phyloP scores from a whole-genome alignment of 306 rosid species.

The Prunus dulcis region DNA sequence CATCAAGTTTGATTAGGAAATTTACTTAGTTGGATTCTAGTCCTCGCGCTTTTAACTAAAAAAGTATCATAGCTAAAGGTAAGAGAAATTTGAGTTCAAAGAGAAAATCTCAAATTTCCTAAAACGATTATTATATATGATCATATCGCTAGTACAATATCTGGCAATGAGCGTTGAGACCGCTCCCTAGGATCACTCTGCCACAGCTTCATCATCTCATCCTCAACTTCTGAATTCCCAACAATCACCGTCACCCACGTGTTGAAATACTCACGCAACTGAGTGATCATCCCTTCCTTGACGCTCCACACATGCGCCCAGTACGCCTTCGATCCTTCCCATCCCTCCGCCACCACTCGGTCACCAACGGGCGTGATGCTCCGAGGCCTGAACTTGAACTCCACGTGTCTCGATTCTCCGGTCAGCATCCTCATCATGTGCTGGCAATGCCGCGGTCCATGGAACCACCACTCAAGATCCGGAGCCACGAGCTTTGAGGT shows the following conservation, averaged over 20 bases:
- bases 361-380: conserved; percentile 21
- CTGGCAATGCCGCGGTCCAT: conserved; percentile 31
- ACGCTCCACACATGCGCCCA: conserved; percentile 38
- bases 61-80: no score
- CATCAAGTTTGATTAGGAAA: no score
- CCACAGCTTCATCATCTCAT: conserved; percentile 22
- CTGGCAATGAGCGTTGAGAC: conserved; percentile 22
- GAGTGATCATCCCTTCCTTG: conserved; percentile 22
- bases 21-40: no score
- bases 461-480: conserved; percentile 34
- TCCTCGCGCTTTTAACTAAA: no score
- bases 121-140: no score
- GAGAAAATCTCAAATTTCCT: no score
- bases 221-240: background rate
- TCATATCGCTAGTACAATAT: conserved; percentile 26
- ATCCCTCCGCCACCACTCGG: conserved; percentile 26
- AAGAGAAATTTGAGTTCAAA: no score
- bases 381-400: conserved; percentile 28
- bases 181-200: conserved; percentile 20
- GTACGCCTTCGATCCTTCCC: conserved; percentile 16
- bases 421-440: conserved; percentile 31
- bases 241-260: conserved; percentile 29
- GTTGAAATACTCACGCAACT: conserved; percentile 25
- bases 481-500: conserved; percentile 7
- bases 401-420: conserved; percentile 12